Conservation (phyloP, 768 basidiomycete genomes). For the Tulasnella sp. region DNA sequence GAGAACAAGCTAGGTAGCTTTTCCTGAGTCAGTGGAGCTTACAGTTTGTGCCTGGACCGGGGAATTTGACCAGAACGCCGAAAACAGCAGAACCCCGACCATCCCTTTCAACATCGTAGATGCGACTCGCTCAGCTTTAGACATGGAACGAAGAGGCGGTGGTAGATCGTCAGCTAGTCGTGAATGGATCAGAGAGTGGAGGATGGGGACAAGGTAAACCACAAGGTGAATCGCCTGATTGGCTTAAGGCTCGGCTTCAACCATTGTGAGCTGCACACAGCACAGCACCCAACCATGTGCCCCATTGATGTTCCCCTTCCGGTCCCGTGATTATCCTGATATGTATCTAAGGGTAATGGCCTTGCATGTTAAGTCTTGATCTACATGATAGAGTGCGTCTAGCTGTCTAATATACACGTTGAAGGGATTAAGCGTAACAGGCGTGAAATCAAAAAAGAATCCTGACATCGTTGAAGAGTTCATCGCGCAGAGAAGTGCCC, state of each 20-base stretch:
- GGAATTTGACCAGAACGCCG: background rate
- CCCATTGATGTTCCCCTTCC: no score
- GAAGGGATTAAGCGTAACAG: background rate
- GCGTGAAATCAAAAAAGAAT: no score
- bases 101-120: background rate
- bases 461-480: no score
- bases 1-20: background rate
- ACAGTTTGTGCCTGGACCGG: conserved; percentile 18
- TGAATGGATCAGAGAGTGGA: background rate
- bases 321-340: no score
- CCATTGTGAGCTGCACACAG: background rate
- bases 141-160: background rate
- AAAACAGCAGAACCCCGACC: background rate
- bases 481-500: background rate
- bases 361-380: no score
- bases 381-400: no score
- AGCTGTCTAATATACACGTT: background rate
- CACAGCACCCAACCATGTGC: background rate
- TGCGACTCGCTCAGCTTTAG: background rate
- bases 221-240: background rate
- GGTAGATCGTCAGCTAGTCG: background rate
- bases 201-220: background rate
- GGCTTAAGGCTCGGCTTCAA: background rate
- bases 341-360: no score
- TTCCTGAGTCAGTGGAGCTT: background rate